phyloP scores from a whole-genome alignment of 768 basidiomycete genomes.

The Saitozyma podzolica region DNA sequence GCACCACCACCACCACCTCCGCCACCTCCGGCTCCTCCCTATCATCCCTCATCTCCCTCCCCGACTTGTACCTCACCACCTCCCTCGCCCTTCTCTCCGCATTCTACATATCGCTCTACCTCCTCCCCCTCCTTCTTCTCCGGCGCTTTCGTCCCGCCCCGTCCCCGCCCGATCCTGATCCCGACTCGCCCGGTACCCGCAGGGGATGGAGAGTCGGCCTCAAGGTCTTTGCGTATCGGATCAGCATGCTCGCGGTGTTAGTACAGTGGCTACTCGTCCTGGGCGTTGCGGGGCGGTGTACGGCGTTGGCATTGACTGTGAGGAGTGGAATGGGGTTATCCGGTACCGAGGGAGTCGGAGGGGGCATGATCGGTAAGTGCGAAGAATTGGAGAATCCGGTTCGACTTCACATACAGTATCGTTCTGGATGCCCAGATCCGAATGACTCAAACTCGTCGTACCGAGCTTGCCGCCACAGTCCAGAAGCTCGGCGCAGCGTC shows the following conservation, averaged over 20 bases:
- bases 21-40: background rate
- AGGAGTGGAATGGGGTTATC: slow-evolving; percentile 5
- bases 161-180: background rate
- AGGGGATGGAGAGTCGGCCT: background rate
- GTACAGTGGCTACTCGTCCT: slow-evolving; percentile 2
- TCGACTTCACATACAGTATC: no score
- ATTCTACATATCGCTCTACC: slow-evolving; percentile 15
- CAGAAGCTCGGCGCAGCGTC: no score
- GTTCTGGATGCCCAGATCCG: no score
- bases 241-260: slow-evolving; percentile 4
- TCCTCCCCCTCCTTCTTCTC: slow-evolving; percentile 9
- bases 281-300: background rate
- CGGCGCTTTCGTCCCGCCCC: slow-evolving; percentile 3
- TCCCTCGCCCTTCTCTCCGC: slow-evolving; percentile 9
- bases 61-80: slow-evolving; percentile 13
- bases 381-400: no score
- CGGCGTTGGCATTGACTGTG: background rate
- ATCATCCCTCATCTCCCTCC: background rate
- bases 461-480: no score
- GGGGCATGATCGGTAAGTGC: slow-evolving; percentile 9
- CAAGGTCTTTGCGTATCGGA: slow-evolving; percentile 13
- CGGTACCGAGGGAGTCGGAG: slow-evolving; percentile 8
- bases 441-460: no score
- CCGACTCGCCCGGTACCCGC: background rate
- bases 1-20: no score